Conservation (phyloP, 345 rosid genomes). For the Camelina sativa region DNA sequence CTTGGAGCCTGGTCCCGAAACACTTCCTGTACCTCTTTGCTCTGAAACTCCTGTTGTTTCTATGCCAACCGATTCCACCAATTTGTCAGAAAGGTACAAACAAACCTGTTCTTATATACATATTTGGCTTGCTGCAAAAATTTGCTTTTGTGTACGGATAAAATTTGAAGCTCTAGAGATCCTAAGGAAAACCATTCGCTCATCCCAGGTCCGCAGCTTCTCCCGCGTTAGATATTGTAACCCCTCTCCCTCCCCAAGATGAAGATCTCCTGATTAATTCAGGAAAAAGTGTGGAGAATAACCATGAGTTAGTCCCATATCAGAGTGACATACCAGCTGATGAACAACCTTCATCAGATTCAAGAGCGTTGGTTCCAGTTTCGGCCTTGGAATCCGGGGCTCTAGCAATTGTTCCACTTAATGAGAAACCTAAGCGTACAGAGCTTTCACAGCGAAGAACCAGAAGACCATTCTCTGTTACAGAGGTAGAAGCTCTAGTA, state of each 20-base stretch:
- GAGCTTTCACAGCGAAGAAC: constrained; percentile 90
- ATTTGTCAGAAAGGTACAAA: constrained; percentile 57
- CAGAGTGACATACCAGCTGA: constrained; percentile 52
- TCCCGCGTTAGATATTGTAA: constrained; percentile 48
- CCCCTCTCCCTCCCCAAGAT: constrained; percentile 36
- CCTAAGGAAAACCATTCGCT: constrained; percentile 28
- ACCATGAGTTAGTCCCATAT: constrained; percentile 50
- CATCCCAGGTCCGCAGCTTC: constrained; percentile 56
- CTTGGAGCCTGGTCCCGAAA: constrained; percentile 65
- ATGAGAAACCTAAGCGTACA: constrained; percentile 65
- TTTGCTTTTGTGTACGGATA: background rate
- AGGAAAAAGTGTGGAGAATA: constrained; percentile 49
- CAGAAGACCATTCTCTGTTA: constrained; percentile 95
- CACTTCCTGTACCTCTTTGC: constrained; percentile 49
- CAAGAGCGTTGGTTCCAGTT: constrained; percentile 67
- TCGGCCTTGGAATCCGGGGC: constrained; percentile 53
- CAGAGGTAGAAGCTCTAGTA: constrained; percentile 95
- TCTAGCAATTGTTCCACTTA: constrained; percentile 66
- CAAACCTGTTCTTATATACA: constrained; percentile 17
- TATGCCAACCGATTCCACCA: constrained; percentile 45
- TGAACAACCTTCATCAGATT: constrained; percentile 48
- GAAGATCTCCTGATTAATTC: constrained; percentile 37
- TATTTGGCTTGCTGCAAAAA: background rate
- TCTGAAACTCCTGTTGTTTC: constrained; percentile 50
- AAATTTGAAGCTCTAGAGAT: constrained; percentile 31